phyloP scores from a whole-genome alignment of 2,329 filamentous ascomycete species.

The Pyricularia grisea region DNA sequence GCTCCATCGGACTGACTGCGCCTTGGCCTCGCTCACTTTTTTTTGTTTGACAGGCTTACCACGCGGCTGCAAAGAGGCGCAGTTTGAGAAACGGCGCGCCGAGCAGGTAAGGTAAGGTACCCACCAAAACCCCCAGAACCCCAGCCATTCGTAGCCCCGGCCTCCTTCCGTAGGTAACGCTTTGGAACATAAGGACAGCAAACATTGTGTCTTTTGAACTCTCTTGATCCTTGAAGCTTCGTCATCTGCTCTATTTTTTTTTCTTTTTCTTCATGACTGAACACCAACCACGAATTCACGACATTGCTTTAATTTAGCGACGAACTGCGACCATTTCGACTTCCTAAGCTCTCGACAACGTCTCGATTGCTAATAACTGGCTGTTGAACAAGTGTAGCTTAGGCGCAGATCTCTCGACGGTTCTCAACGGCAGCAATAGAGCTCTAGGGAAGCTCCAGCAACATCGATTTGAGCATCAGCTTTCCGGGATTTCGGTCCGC shows the following conservation, averaged over 20 bases:
- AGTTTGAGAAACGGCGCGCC: neutral
- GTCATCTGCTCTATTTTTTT: neutral
- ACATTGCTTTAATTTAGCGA: neutral
- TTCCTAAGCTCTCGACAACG: neutral
- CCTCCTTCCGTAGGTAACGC: neutral
- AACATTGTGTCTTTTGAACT: neutral
- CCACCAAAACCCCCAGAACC: constrained; percentile 1
- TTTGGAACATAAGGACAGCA: neutral
- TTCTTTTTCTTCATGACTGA: neutral
- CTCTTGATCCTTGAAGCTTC: neutral
- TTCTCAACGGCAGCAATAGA: neutral
- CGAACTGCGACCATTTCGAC: neutral
- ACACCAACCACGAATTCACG: neutral
- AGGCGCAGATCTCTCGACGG: neutral
- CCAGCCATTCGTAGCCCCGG: neutral
- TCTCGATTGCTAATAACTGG: neutral
- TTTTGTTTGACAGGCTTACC: neutral
- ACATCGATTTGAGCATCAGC: neutral
- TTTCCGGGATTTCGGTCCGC: neutral
- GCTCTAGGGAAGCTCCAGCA: neutral
- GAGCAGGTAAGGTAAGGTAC: neutral
- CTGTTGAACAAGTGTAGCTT: neutral
- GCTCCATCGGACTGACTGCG: neutral
- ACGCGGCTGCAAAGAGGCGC: constrained; percentile 1
- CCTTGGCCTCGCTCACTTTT: neutral